A percentile compares a stretch with the other conserved stretches of the same genome.
Conservation (phyloP, 139 green algal species). For the Marvania coccoides region DNA sequence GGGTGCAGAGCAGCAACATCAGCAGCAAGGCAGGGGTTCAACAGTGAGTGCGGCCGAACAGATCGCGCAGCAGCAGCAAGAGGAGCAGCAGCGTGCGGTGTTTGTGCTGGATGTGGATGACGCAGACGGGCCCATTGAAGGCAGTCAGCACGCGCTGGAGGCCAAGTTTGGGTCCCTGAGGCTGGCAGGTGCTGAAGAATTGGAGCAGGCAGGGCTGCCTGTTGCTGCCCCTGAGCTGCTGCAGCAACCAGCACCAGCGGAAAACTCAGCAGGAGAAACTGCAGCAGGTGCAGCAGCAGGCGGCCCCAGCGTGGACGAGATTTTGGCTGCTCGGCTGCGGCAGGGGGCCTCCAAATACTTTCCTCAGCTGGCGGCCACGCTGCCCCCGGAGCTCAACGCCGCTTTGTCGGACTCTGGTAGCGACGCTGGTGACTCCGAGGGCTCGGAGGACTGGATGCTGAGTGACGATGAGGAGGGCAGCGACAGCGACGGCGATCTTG, state of each 20-base stretch:
- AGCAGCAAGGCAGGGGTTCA: neutral
- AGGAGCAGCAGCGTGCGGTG: neutral
- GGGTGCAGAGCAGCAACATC: neutral
- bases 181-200: neutral
- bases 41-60: neutral
- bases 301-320: neutral
- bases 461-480: conserved; percentile 6
- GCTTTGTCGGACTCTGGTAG: neutral
- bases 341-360: conserved; percentile 7
- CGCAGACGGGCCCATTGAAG: neutral
- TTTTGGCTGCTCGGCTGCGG: neutral
- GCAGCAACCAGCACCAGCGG: neutral
- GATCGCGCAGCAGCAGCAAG: neutral
- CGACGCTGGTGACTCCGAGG: neutral
- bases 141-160: neutral
- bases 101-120: conserved; percentile 14
- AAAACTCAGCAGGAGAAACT: neutral
- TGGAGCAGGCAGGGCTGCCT: neutral
- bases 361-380: conserved; percentile 4
- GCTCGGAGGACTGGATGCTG: conserved; percentile 6
- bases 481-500: neutral
- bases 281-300: conserved; percentile 12
- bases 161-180: conserved; percentile 3
- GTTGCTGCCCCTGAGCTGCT: neutral
- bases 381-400: conserved; percentile 16